Conservation (phyloP, 2,329 filamentous ascomycete genomes). For the Helotiales sp. region DNA sequence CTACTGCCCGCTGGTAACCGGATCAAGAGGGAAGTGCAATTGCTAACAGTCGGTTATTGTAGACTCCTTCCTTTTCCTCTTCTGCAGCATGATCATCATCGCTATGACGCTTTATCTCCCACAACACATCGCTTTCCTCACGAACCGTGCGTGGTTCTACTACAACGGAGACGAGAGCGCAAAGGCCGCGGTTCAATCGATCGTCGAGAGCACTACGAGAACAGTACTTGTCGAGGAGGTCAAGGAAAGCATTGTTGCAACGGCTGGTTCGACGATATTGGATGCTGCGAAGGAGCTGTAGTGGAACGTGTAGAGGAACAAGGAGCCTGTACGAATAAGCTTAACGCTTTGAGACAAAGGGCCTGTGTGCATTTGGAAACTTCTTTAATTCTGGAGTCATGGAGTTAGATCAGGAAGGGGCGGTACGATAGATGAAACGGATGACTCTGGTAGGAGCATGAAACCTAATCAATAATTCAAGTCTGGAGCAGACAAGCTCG, state of each 20-base stretch:
- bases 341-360: neutral
- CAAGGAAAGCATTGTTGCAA: constrained; percentile 28
- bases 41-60: constrained; percentile 1
- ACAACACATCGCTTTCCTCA: constrained; percentile 81
- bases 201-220: constrained; percentile 24
- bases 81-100: constrained; percentile 81
- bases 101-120: constrained; percentile 91
- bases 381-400: neutral
- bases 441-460: neutral
- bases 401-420: neutral
- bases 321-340: constrained; percentile 5
- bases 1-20: neutral
- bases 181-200: constrained; percentile 23
- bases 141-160: constrained; percentile 91
- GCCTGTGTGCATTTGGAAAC: neutral
- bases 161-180: constrained; percentile 74
- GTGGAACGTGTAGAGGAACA: neutral
- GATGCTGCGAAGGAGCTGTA: constrained; percentile 30
- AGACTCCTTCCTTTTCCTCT: constrained; percentile 92
- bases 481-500: neutral
- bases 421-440: neutral
- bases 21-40: neutral
- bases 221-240: constrained; percentile 24
- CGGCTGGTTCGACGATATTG: constrained; percentile 16
- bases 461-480: neutral